Percentiles rank a stretch among this genome's conserved stretches.
Evolutionary conservation across 257 asterid genomes (phyloP).

Genomic region (Capsicum baccatum): DNA sequence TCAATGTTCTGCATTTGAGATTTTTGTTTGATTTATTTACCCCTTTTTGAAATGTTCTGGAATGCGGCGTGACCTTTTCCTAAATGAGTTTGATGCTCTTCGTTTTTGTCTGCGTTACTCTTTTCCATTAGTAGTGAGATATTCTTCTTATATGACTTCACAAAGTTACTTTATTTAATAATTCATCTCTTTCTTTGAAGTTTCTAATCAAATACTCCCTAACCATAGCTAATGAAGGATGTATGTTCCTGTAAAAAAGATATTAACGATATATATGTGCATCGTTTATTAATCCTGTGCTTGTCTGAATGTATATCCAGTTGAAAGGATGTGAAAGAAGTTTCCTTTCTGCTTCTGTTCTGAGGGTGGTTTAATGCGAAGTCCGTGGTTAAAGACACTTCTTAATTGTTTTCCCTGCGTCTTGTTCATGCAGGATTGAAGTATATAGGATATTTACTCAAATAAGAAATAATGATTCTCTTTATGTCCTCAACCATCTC

Average conservation of each 20-base stretch:
- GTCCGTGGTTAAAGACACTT: background rate
- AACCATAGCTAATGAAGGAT: constrained; percentile 23
- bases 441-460: background rate
- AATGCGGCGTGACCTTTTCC: background rate
- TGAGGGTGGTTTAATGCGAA: background rate
- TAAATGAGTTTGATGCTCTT: constrained; percentile 19
- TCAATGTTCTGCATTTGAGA: constrained; percentile 18
- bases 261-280: background rate
- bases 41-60: background rate
- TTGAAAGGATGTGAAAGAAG: background rate
- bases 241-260: background rate
- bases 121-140: constrained; percentile 12
- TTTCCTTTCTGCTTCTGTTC: constrained; percentile 19
- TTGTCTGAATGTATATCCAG: background rate
- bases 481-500: constrained; percentile 1
- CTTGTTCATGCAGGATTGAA: background rate
- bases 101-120: background rate
- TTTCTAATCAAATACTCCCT: constrained; percentile 11
- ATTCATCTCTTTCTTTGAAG: background rate
- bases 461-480: background rate
- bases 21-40: constrained; percentile 25
- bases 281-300: background rate
- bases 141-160: background rate
- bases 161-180: background rate
- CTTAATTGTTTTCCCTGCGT: background rate